These are phyloP conservation scores for Colletotrichum sp. DNA, from an alignment of 2,329 filamentous ascomycete genomes.

Conservation along the genomic window DNA sequence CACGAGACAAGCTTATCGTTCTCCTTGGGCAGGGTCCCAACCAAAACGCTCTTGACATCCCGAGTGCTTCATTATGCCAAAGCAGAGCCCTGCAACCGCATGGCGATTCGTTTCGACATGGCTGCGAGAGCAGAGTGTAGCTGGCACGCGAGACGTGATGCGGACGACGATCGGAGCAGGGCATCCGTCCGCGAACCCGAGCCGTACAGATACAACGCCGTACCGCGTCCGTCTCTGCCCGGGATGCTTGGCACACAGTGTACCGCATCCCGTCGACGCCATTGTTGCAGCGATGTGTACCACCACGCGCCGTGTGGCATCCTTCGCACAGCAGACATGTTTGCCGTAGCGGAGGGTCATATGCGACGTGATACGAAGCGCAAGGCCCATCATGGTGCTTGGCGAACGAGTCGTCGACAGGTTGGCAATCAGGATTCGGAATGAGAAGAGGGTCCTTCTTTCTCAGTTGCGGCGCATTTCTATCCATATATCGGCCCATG, in stretches of 20 bases:
- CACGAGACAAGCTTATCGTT: conserved; percentile 14
- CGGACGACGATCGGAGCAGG: conserved; percentile 7
- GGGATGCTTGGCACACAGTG: background rate
- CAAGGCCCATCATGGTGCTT: conserved; percentile 5
- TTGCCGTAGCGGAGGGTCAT: background rate
- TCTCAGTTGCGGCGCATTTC: conserved; percentile 4
- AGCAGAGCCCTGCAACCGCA: conserved; percentile 7
- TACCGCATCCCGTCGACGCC: background rate
- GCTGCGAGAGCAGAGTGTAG: background rate
- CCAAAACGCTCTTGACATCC: conserved; percentile 21
- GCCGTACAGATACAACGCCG: conserved; percentile 1
- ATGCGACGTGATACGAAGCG: conserved; percentile 11
- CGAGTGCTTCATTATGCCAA: conserved; percentile 19
- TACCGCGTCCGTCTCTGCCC: conserved; percentile 1
- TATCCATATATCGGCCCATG: conserved; percentile 9
- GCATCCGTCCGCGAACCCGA: background rate
- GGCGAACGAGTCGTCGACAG: conserved; percentile 6
- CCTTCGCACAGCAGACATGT: background rate
- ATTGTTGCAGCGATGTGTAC: background rate
- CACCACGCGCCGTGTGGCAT: background rate
- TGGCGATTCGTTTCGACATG: conserved; percentile 7
- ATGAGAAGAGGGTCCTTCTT: conserved; percentile 3
- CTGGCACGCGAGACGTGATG: conserved; percentile 4
- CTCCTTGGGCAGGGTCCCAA: background rate
- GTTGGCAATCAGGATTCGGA: background rate